Conservation (phyloP, 768 basidiomycete genomes). For the Crucibulum laeve region DNA sequence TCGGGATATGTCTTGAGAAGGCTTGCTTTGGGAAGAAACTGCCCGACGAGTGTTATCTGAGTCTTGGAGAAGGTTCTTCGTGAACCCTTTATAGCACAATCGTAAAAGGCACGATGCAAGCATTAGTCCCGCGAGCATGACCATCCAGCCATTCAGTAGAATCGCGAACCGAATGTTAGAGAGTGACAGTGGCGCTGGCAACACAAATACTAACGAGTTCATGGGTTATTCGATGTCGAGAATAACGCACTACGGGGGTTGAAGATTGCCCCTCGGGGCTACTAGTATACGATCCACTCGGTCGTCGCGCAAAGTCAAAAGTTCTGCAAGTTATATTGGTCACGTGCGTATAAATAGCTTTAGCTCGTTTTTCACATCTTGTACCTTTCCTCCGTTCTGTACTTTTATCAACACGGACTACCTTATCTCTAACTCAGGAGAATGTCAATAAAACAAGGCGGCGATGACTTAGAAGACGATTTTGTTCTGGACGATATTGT, state of each 20-base stretch:
- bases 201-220: too few species aligned
- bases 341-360: slow-evolving; percentile 1
- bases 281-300: too few species aligned
- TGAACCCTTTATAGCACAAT: slow-evolving; percentile 18
- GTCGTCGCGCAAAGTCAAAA: too few species aligned
- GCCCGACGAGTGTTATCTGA: slow-evolving; percentile 3
- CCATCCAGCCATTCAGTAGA: not conserved
- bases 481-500: slow-evolving; percentile 69
- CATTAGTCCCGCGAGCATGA: slow-evolving; percentile 7
- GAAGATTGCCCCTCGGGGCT: too few species aligned
- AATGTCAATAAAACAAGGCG: slow-evolving; percentile 41
- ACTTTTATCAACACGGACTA: not conserved
- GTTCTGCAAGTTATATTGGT: too few species aligned
- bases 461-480: slow-evolving; percentile 85
- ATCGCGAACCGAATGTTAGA: not conserved
- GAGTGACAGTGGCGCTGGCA: not conserved
- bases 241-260: too few species aligned
- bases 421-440: slow-evolving; percentile 3
- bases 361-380: not conserved
- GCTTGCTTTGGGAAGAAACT: not conserved
- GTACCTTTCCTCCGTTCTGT: slow-evolving; percentile 7
- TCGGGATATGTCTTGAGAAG: not conserved
- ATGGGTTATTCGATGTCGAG: too few species aligned
- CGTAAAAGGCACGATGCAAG: slow-evolving; percentile 23
- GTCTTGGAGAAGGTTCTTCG: slow-evolving; percentile 3